Percentiles rank a stretch among this genome's conserved stretches.
Evolutionary conservation across 768 basidiomycete genomes (phyloP).

Genomic region (Hericium alpestre): DNA sequence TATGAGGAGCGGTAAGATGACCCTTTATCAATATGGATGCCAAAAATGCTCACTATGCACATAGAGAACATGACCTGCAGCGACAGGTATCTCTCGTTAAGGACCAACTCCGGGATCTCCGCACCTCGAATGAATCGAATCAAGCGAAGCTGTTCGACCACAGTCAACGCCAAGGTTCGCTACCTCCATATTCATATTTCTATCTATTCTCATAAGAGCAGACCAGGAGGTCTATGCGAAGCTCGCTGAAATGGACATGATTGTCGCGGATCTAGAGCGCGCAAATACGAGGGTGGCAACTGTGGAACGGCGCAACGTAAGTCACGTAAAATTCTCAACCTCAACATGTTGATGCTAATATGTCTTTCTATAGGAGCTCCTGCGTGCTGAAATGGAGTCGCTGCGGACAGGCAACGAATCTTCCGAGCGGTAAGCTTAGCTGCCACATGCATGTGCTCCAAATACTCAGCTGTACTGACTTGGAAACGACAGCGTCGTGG

Average conservation of each 20-base stretch:
- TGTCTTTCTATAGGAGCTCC: conserved; percentile 56
- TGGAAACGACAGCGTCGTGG: conserved; percentile 40
- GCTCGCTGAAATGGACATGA: conserved; percentile 89
- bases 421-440: conserved; percentile 50
- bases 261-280: conserved; percentile 85
- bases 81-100: conserved; percentile 85
- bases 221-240: conserved; percentile 89
- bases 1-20: conserved; percentile 80
- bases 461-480: not conserved
- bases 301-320: conserved; percentile 86
- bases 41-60: not conserved
- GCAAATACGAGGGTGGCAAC: conserved; percentile 91
- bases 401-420: conserved; percentile 70
- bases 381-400: conserved; percentile 90
- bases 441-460: not conserved
- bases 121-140: conserved; percentile 82
- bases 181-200: not conserved
- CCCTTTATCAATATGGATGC: not conserved
- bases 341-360: not conserved
- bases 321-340: conserved; percentile 12
- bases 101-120: conserved; percentile 82
- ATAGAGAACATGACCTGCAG: conserved; percentile 84
- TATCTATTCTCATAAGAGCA: conserved; percentile 18
- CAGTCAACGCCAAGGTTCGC: conserved; percentile 75
- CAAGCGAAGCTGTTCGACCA: conserved; percentile 90